These are phyloP conservation scores for Dendrobium officinale DNA, from an alignment of 106 monocot species.

Conservation along the genomic window DNA sequence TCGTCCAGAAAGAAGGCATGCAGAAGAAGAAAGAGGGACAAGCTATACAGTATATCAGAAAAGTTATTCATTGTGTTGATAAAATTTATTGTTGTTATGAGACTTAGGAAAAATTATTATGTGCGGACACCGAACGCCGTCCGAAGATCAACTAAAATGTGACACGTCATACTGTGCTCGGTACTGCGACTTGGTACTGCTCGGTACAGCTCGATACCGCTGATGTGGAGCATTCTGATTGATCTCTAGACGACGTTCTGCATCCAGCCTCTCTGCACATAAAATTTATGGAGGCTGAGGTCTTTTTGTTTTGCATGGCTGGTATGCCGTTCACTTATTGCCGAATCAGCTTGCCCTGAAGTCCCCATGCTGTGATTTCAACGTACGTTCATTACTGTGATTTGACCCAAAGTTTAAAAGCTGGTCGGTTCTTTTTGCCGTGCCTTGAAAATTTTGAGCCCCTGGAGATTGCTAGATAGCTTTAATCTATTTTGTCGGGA, in stretches of 20 bases:
- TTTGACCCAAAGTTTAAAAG: neutral
- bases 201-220: too few species aligned
- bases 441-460: neutral
- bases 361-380: conserved; percentile 3
- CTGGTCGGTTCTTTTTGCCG: too few species aligned
- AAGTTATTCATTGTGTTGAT: neutral
- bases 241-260: too few species aligned
- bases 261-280: too few species aligned
- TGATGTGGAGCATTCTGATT: too few species aligned
- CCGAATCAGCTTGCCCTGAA: neutral
- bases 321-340: neutral
- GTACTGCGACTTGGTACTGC: too few species aligned
- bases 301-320: too few species aligned
- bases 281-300: neutral
- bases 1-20: neutral
- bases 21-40: neutral
- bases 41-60: neutral
- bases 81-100: neutral
- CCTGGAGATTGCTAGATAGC: neutral
- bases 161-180: too few species aligned
- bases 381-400: neutral
- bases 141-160: too few species aligned
- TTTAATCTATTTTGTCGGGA: neutral
- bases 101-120: too few species aligned
- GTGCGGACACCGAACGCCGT: too few species aligned